Evolutionary conservation across 2,329 filamentous ascomycete genomes (phyloP).

Genomic region (Epichloe sp.): DNA sequence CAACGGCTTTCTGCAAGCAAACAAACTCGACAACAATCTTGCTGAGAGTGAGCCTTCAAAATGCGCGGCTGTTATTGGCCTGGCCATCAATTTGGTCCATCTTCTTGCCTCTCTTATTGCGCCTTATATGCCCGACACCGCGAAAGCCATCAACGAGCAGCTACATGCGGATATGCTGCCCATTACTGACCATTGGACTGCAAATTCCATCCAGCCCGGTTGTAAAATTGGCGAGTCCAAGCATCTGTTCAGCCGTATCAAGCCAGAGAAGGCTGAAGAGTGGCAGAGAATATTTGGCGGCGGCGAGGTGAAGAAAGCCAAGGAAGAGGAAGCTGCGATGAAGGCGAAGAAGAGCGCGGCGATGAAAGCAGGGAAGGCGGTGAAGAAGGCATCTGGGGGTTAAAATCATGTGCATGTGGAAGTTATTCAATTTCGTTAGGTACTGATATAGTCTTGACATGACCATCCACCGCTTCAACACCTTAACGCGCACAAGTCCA

Average conservation of each 20-base stretch:
- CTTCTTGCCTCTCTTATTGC: constrained; percentile 60
- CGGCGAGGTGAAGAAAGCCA: constrained; percentile 47
- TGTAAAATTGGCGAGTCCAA: constrained; percentile 63
- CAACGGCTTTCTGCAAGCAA: constrained; percentile 37
- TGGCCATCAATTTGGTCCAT: constrained; percentile 62
- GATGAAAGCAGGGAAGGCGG: neutral
- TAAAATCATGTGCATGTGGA: too few species aligned
- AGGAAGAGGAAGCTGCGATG: constrained; percentile 25
- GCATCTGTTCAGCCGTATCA: constrained; percentile 62
- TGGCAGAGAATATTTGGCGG: constrained; percentile 59
- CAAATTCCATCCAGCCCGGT: constrained; percentile 44
- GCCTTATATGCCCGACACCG: constrained; percentile 62
- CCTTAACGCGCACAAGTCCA: too few species aligned
- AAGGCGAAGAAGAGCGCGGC: neutral
- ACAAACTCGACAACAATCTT: constrained; percentile 29
- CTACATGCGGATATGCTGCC: constrained; percentile 39
- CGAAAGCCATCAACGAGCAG: constrained; percentile 56
- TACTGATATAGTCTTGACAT: too few species aligned
- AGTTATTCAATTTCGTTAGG: too few species aligned
- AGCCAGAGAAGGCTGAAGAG: constrained; percentile 59
- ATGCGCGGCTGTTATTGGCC: constrained; percentile 40
- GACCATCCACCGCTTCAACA: too few species aligned
- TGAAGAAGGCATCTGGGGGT: too few species aligned
- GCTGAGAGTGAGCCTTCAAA: constrained; percentile 30
- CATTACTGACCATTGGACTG: constrained; percentile 51